These are phyloP conservation scores for Aspergillus glaucus DNA, from an alignment of 2,329 filamentous ascomycete genomes.

Conservation along the genomic window DNA sequence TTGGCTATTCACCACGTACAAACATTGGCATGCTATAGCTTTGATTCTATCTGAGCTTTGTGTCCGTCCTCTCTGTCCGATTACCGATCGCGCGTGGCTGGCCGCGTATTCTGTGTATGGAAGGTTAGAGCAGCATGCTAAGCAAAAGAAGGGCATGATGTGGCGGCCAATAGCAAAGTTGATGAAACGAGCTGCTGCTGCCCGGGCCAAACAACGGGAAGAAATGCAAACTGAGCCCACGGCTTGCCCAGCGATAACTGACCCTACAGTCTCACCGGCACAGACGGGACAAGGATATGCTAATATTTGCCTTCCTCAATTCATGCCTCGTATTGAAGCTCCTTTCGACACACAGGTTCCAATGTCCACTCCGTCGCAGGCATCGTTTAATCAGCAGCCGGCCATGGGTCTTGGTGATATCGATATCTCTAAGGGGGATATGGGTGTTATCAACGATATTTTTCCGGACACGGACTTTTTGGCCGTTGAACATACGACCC, in stretches of 20 bases:
- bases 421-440: conserved; percentile 20
- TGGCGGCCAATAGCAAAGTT: conserved; percentile 59
- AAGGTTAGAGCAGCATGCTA: conserved; percentile 27
- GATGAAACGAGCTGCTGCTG: conserved; percentile 52
- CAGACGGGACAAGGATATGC: conserved; percentile 3
- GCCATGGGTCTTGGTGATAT: conserved; percentile 12
- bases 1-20: conserved; percentile 59
- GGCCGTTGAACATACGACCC: conserved; percentile 6
- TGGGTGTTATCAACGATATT: conserved; percentile 19
- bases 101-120: conserved; percentile 46
- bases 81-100: conserved; percentile 56
- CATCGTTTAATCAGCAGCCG: background rate
- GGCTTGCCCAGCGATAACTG: conserved; percentile 4
- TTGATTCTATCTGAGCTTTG: conserved; percentile 51
- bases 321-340: conserved; percentile 10
- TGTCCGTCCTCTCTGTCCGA: conserved; percentile 49
- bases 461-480: conserved; percentile 24
- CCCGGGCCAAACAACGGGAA: conserved; percentile 45
- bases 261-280: background rate
- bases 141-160: conserved; percentile 49
- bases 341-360: conserved; percentile 1
- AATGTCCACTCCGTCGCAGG: background rate
- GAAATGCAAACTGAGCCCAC: conserved; percentile 19
- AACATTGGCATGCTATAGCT: conserved; percentile 56
- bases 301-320: conserved; percentile 14